Percentiles rank a stretch among this genome's conserved stretches.
Conservation (phyloP, 2,329 filamentous ascomycete genomes). For the Orbilia oligospora region DNA sequence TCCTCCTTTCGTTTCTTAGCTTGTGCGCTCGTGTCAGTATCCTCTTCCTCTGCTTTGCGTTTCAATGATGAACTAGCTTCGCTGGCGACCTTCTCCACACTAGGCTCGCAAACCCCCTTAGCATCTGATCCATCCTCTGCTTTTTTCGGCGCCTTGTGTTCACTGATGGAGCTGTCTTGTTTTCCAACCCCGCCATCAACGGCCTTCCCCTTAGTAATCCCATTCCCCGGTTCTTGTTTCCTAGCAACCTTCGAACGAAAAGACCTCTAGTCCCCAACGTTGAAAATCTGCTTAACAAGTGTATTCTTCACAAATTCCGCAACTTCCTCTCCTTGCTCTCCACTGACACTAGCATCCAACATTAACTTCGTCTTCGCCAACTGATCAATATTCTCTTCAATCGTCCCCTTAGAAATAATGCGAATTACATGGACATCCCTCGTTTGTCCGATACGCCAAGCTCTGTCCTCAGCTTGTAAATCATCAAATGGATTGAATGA, state of each 20-base stretch:
- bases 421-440: constrained; percentile 90
- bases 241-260: constrained; percentile 17
- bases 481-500: constrained; percentile 99
- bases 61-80: not conserved
- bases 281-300: constrained; percentile 57
- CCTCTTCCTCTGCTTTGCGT: not conserved
- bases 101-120: not conserved
- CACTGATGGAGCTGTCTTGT: not conserved
- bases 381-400: constrained; percentile 93
- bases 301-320: constrained; percentile 49
- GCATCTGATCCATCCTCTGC: not conserved
- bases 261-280: constrained; percentile 50
- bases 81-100: not conserved
- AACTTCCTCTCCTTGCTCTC: constrained; percentile 69
- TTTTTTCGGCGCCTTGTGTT: not conserved
- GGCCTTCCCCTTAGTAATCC: not conserved
- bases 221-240: not conserved
- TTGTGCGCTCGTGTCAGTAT: not conserved
- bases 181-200: not conserved
- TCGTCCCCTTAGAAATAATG: constrained; percentile 83
- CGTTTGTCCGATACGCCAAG: constrained; percentile 92
- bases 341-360: constrained; percentile 81
- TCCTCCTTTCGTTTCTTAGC: constrained; percentile 36
- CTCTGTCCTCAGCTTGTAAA: constrained; percentile 97
- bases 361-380: constrained; percentile 94